A percentile compares a stretch with the other conserved stretches of the same genome.
These are phyloP conservation scores for Eucalyptus urophylla DNA, from an alignment of 345 rosid genomes.

Conservation along the genomic window DNA sequence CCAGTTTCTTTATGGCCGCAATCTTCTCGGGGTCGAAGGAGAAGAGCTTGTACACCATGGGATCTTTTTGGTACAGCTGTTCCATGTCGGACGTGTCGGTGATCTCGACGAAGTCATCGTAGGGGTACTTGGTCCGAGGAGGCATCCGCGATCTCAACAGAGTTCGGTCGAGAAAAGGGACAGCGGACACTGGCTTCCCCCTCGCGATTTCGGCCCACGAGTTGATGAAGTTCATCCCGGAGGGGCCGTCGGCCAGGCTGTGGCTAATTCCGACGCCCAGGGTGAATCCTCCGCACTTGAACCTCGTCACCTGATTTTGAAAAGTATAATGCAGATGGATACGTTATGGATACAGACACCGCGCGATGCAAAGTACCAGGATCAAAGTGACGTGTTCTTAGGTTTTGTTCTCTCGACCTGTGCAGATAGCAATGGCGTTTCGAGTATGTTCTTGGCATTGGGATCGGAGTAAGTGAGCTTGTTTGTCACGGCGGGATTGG, in stretches of 20 bases:
- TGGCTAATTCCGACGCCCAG: slow-evolving; percentile 13
- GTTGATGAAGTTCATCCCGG: slow-evolving; percentile 20
- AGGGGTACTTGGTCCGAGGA: neutral
- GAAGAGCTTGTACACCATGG: neutral
- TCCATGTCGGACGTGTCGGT: slow-evolving; percentile 5
- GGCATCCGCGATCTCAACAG: slow-evolving; percentile 10
- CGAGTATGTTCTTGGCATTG: neutral
- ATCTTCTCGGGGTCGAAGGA: neutral
- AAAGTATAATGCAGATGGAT: neutral
- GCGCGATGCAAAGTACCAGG: neutral
- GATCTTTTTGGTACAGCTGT: neutral
- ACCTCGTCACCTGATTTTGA: slow-evolving; percentile 13
- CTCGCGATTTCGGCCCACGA: slow-evolving; percentile 17
- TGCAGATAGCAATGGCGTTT: neutral
- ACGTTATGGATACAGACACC: neutral
- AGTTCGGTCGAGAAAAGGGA: slow-evolving; percentile 5
- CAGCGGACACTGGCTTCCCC: neutral
- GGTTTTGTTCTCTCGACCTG: neutral
- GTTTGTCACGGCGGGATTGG: neutral
- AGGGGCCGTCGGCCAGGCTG: slow-evolving; percentile 12
- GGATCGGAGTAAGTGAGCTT: slow-evolving; percentile 3
- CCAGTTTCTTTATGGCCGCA: neutral
- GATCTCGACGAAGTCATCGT: slow-evolving; percentile 12
- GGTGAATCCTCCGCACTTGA: slow-evolving; percentile 19
- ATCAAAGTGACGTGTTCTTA: neutral